Evolutionary conservation across 2,329 filamentous ascomycete species (phyloP).

Genomic region (Cladobotryum mycophilum): DNA sequence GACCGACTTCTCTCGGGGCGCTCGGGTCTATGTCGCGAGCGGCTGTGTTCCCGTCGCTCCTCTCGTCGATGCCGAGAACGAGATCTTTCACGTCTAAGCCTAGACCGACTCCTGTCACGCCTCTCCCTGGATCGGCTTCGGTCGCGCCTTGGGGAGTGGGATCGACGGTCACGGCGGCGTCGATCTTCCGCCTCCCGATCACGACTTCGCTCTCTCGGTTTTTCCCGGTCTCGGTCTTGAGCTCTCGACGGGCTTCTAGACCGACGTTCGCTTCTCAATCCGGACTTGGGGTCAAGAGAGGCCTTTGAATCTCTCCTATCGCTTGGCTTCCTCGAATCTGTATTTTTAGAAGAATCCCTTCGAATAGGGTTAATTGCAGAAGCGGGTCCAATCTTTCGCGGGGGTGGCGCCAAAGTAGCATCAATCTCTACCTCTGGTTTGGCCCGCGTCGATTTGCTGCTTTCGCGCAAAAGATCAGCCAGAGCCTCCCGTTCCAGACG

Average conservation of each 20-base stretch:
- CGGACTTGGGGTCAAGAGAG: constrained; percentile 23
- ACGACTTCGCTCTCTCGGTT: constrained; percentile 25
- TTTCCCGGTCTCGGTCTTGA: constrained; percentile 21
- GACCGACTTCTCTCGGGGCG: constrained; percentile 31
- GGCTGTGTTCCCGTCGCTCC: constrained; percentile 26
- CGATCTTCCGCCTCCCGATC: constrained; percentile 24
- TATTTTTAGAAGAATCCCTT: constrained; percentile 37
- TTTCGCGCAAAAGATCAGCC: constrained; percentile 53
- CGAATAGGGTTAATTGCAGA: constrained; percentile 54
- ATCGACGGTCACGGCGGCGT: constrained; percentile 30
- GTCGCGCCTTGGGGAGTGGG: constrained; percentile 32
- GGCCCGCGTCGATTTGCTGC: constrained; percentile 42
- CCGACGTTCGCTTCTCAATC: constrained; percentile 24
- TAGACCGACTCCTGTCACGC: constrained; percentile 32
- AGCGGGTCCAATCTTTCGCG: constrained; percentile 44
- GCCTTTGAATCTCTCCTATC: constrained; percentile 26
- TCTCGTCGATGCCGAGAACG: constrained; percentile 33
- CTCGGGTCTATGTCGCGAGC: constrained; percentile 28
- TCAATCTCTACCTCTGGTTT: constrained; percentile 53
- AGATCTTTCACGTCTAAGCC: constrained; percentile 31
- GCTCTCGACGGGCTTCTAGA: constrained; percentile 26
- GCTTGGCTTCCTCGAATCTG: constrained; percentile 34
- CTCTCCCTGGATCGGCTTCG: constrained; percentile 27
- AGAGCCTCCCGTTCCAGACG: constrained; percentile 53
- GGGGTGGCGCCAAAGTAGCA: constrained; percentile 49